Evolutionary conservation across 2,329 filamentous ascomycete genomes (phyloP).

Genomic region (Fusarium sp.): DNA sequence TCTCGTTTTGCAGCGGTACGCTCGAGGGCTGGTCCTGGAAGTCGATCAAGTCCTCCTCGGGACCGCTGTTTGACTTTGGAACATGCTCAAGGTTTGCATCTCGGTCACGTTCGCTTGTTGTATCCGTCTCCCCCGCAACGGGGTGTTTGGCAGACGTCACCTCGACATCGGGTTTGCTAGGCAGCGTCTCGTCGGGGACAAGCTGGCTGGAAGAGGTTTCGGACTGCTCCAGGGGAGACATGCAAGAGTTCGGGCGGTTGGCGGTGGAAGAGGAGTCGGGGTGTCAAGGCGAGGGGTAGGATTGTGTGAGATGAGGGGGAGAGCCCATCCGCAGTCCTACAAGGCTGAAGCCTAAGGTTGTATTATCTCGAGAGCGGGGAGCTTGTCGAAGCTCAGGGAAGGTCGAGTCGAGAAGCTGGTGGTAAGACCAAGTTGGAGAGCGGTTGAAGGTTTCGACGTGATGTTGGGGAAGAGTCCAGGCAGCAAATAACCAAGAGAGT

Average conservation of each 20-base stretch:
- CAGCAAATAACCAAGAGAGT: background rate
- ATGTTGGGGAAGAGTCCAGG: background rate
- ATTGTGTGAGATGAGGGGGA: conserved; percentile 24
- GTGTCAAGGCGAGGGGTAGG: conserved; percentile 19
- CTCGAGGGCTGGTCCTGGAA: conserved; percentile 26
- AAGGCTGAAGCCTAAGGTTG: conserved; percentile 30
- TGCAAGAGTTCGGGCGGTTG: conserved; percentile 42
- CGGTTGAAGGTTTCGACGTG: conserved; percentile 1
- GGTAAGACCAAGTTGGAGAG: conserved; percentile 1
- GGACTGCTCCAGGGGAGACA: conserved; percentile 50
- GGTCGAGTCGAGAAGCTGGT: background rate
- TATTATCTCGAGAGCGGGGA: conserved; percentile 24
- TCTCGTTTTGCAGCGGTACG: conserved; percentile 6
- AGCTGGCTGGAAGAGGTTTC: conserved; percentile 42
- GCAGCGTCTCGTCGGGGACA: conserved; percentile 43
- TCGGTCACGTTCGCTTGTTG: conserved; percentile 2
- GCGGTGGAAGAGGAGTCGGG: background rate
- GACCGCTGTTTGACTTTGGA: background rate
- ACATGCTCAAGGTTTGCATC: conserved; percentile 2
- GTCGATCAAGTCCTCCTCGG: conserved; percentile 36
- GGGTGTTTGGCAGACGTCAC: conserved; percentile 37
- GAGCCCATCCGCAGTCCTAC: conserved; percentile 39
- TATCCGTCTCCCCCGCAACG: conserved; percentile 23
- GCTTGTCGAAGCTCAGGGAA: conserved; percentile 3
- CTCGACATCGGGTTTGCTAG: conserved; percentile 43